phyloP scores from a whole-genome alignment of 2,329 filamentous ascomycete genomes.

The Exophiala spinifera region DNA sequence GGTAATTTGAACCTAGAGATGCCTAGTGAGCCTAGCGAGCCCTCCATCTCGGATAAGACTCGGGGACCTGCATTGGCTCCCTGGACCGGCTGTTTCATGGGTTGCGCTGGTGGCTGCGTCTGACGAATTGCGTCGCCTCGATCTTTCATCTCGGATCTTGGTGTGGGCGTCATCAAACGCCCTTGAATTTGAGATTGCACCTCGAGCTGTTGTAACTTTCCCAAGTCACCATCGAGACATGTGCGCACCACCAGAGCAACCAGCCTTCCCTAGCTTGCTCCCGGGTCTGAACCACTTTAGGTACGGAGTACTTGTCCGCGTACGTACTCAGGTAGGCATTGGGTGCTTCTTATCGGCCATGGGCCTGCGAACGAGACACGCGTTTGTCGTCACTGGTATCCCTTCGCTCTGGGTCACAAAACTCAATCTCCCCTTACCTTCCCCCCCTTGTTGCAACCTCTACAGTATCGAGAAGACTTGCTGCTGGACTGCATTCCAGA shows the following conservation, averaged over 20 bases:
- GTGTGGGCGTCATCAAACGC: background rate
- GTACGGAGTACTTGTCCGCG: background rate
- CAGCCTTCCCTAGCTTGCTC: background rate
- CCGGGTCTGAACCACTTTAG: background rate
- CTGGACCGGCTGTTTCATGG: background rate
- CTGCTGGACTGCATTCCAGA: background rate
- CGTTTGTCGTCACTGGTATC: background rate
- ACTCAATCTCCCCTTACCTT: background rate
- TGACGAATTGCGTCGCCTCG: background rate
- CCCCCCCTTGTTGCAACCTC: background rate
- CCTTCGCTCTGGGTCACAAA: background rate
- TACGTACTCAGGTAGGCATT: no score
- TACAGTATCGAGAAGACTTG: no score
- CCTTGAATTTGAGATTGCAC: constrained; percentile 1
- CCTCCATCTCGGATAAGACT: background rate
- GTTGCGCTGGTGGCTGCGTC: background rate
- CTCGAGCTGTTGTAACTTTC: no score
- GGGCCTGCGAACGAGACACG: background rate
- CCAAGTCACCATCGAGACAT: background rate
- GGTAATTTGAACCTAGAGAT: no score
- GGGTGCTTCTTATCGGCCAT: background rate
- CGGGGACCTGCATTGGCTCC: background rate
- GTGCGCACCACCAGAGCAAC: background rate
- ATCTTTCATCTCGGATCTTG: background rate
- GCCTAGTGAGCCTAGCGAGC: background rate